Base-by-base conservation (phyloP, 179 eudicot genomes). In the Silene vulgaris region DNA sequence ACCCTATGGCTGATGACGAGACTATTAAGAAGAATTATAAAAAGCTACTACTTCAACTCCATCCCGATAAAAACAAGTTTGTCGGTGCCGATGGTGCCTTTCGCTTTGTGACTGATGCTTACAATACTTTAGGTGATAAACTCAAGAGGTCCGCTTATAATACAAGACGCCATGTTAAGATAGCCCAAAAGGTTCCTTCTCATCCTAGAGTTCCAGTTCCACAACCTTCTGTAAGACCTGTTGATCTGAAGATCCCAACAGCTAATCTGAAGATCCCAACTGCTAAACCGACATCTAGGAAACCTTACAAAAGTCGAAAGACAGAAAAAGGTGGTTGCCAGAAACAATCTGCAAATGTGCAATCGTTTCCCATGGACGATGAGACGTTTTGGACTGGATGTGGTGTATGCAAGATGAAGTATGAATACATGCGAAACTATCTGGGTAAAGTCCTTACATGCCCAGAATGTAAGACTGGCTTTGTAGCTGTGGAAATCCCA, bases 71-170 rank as follows among this genome's bases (percentile, higher is more conserved):
- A 69, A 84, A 84, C 8, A 77, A 79, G 72, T 77, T 54, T 13
- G n/a, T 75, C 17, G 87, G 87, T 71, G 84, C 87, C 14, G 83
- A 77, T 26, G 84, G 79, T 40, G 87, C 87, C 50, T 84, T 84
- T 64, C 80, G 82, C 74, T 79, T 84, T 71, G 85, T 82, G 16
- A 19, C 71, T 2, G 85, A 82, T 29, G 87, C 87, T 32, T 77
- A 40, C 72, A 69, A 40, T 62, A n/a, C 74, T 60, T 68, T 84
- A 40, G 66, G 78, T 48, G 85, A 84, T 75, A 77, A 79, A 69
- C 72, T 16, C 5, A 79, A 72, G 66, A 82, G 83, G 73, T 71
- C 75, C 54, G 80, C 79, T 20, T 81, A 84, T 45, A 74, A 84
- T 72, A 74, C 65, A 30, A 81, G 79, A 35, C 66, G 75, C 48